These are phyloP conservation scores for Aspergillus biplanus DNA, from an alignment of 495 filamentous ascomycete genomes.

Conservation along the genomic window DNA sequence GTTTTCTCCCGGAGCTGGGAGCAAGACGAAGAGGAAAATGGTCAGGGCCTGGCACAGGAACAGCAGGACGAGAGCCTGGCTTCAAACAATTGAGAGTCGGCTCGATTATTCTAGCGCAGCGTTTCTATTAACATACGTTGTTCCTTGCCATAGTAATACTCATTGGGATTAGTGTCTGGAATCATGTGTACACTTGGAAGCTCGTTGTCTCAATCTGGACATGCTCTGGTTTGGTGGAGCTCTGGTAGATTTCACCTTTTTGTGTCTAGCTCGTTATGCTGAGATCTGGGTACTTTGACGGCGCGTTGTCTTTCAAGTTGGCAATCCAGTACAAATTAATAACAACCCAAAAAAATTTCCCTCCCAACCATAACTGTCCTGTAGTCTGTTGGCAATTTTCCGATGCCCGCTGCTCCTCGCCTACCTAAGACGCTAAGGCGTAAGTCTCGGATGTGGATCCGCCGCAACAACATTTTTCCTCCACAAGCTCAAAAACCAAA, in stretches of 20 bases:
- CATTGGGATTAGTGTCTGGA: neutral
- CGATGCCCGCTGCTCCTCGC: no score
- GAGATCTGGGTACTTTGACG: slow-evolving; percentile 9
- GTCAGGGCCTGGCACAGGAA: slow-evolving; percentile 12
- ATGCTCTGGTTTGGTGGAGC: slow-evolving; percentile 5
- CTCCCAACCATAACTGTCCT: neutral
- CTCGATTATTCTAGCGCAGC: neutral
- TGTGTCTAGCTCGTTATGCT: neutral
- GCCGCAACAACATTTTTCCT: slow-evolving; percentile 16
- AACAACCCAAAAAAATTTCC: neutral
- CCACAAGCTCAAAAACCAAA: neutral
- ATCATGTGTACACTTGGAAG: neutral
- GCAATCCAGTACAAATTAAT: neutral
- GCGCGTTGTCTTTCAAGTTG: slow-evolving; percentile 3
- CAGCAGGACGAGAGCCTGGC: slow-evolving; percentile 6
- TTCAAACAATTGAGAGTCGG: slow-evolving; percentile 5
- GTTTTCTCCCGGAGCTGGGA: slow-evolving; percentile 59
- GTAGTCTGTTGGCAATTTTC: neutral
- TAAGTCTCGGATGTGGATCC: neutral
- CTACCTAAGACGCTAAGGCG: slow-evolving; percentile 11
- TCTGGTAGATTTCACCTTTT: slow-evolving; percentile 7
- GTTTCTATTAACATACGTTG: neutral
- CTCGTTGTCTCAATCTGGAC: neutral
- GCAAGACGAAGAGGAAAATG: slow-evolving; percentile 29
- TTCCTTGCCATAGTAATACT: neutral